Conservation (phyloP, 441 rosid species). For the Melastoma candidum region DNA sequence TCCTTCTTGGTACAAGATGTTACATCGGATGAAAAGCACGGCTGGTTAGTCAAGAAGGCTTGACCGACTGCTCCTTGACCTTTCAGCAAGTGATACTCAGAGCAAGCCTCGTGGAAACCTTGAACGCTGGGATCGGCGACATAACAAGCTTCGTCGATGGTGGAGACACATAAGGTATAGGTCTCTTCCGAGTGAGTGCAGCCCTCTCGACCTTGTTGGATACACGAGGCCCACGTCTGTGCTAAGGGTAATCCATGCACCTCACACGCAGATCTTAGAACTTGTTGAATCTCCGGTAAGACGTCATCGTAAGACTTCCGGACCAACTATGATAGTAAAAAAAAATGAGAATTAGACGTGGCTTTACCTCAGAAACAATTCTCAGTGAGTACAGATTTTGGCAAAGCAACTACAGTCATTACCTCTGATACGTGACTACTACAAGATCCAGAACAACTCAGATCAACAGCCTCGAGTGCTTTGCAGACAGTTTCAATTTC, state of each 20-base stretch:
- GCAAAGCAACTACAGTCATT: no score
- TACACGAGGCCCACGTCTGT: conserved; percentile 77
- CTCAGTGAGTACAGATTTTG: no score
- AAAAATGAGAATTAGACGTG: conserved; percentile 8
- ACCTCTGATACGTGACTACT: no score
- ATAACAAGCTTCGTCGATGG: conserved; percentile 65
- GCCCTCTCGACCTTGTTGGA: conserved; percentile 70
- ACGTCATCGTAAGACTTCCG: conserved; percentile 48
- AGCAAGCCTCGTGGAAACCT: conserved; percentile 76
- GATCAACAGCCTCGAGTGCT: conserved; percentile 73
- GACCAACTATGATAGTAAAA: conserved; percentile 28
- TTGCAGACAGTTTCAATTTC: conserved; percentile 97
- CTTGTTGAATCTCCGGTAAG: conserved; percentile 62
- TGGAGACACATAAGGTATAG: conserved; percentile 59
- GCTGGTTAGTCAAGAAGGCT: conserved; percentile 77
- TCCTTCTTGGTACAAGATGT: conserved; percentile 46
- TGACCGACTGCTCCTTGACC: conserved; percentile 84
- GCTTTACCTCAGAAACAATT: neutral
- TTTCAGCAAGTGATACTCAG: conserved; percentile 83
- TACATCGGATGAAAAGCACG: conserved; percentile 72
- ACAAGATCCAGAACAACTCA: no score
- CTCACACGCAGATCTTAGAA: conserved; percentile 65
- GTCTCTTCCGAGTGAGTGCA: conserved; percentile 71
- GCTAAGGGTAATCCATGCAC: conserved; percentile 70
- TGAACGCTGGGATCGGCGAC: conserved; percentile 41